Evolutionary conservation across 352 stramenopile species (phyloP), one percentile per base, ranked within the genome.

Genomic region (Pythium brachiatum): DNA sequence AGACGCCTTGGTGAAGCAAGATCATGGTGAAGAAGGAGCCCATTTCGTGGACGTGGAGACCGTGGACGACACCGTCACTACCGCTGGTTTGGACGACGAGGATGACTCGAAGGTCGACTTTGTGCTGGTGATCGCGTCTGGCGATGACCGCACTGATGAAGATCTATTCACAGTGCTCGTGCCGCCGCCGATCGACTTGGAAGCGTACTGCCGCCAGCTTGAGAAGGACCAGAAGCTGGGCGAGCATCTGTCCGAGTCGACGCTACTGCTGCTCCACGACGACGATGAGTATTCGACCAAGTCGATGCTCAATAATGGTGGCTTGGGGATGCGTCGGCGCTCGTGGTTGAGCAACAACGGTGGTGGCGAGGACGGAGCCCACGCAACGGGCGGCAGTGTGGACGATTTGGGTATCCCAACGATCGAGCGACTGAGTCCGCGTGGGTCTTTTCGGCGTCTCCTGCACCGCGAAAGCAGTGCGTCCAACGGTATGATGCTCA

Each of bases 61-160:
- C 2, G 18, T 39, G 13, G 21, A 48, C 20, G 41, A 36, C 20
- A 31, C 66, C 27, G 31, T 46, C 13, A 32, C 18, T 1, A 27
- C 32, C 1, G 36, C 60, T 7, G 39, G 62, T 1, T 11, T 21
- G 31, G 36, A 11, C 4, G 51, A 54, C 1, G 57, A 62, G 6
- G 52, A 62, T 11, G 52, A 34, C 26, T 56, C 31, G 2, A 59
- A 71, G 18, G 83, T 95, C 16, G 86, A 95, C 57, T 95, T 92
- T 62, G 70, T 95, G 21, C 60, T 95, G 4, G 81, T 95, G n/a
- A 92, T 93, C 38, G 83, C 86, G 0, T 93, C 86, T 1, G 86
- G 86, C 7, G 84, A 95, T 50, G 83, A 92, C 27, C 79, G 84
- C 13, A 92, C 81, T 2, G 86, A 95, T 56, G 86, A 95, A 74